Evolutionary conservation across 179 eudicot genomes (phyloP).

Genomic region (Heliamphora pulchella): DNA sequence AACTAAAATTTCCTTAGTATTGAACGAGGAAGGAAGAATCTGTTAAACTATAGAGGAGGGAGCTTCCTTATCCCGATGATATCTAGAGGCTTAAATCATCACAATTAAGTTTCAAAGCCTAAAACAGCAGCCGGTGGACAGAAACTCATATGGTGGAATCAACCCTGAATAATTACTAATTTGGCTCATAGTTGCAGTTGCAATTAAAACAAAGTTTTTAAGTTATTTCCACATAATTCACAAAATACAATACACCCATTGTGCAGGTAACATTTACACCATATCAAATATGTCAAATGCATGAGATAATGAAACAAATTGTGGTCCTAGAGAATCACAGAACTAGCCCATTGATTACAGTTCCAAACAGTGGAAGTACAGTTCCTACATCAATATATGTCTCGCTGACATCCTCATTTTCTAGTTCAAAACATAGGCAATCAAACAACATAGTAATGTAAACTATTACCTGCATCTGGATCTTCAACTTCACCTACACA

Average conservation of each 20-base stretch:
- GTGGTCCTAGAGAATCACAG: background rate
- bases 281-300: background rate
- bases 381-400: background rate
- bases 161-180: background rate
- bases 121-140: background rate
- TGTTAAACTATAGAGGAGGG: background rate
- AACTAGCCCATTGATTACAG: background rate
- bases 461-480: slow-evolving; percentile 84
- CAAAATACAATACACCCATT: background rate
- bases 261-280: background rate
- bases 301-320: background rate
- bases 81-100: slow-evolving; percentile 3
- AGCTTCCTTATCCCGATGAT: background rate
- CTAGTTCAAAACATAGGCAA: background rate
- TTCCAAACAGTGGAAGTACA: background rate
- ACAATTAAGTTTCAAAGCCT: background rate
- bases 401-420: background rate
- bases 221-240: background rate
- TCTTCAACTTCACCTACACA: slow-evolving; percentile 52
- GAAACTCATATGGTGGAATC: background rate
- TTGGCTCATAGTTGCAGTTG: background rate
- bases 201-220: background rate
- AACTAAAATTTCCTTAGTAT: background rate
- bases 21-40: background rate
- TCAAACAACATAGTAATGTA: background rate